Evolutionary conservation across 257 asterid genomes (phyloP), one percentile per base, ranked within the genome.

Genomic region (Salvia miltiorrhiza): DNA sequence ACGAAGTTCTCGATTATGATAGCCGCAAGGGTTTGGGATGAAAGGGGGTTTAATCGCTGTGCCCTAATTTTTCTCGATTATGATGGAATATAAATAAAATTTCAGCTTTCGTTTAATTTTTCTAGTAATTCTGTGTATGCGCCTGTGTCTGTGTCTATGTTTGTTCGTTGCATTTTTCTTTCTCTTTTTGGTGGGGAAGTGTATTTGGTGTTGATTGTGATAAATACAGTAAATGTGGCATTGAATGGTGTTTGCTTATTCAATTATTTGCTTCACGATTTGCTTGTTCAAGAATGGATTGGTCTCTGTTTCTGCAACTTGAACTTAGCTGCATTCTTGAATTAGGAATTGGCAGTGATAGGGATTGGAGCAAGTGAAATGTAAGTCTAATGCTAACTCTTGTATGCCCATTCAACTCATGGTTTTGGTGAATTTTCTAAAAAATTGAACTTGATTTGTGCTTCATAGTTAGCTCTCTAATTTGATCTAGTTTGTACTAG

Each of bases 1-100:
- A 83, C 60, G 98, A 93, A 73, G 78, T 93, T 71, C 88, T 93
- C 21, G 97, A 93, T 77, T 93, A 93, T 58, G 93, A 86, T 73
- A 77, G 73, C 81, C 77, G 40, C 35, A 76, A 70, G 69, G 45
- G 70, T 20, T 64, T 16, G 60, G 70, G 70, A 33, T 70, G 49
- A 71, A 19, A n/a, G n/a, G 6, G 2, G 47, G 16, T 40, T 20
- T 4, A 1, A 57, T 69, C 39, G 16, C 14, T 21, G 48, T 13
- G 35, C 73, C 66, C 30, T 11, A 65, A 20, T 56, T 21, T 58
- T 65, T 35, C 55, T 8, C 0, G 9, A 1, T 37, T n/a, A 4
- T 9, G 13, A 16, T 65, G 24, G 23, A 47, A 30, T 24, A 44
- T 2, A 35, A 53, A 63, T 53, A 43, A n/a, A 43, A 1, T 54